Evolutionary conservation across 2,329 filamentous ascomycete genomes (phyloP), one percentile per base, ranked within the genome.

Genomic region (Trichoderma citrinoviride): DNA sequence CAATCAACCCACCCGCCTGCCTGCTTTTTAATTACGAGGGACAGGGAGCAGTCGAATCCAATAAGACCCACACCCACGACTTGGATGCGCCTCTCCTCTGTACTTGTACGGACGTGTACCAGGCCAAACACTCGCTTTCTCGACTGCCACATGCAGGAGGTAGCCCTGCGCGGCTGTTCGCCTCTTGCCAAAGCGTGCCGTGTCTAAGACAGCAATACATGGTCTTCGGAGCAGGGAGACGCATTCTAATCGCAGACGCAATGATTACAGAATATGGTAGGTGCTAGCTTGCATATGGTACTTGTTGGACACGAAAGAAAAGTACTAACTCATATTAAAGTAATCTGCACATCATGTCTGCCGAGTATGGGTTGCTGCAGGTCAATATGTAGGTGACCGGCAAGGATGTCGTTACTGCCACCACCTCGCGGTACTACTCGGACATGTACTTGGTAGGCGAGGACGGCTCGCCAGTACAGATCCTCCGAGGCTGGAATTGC

Each of bases 41-140:
- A 19, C 47, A 41, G 57, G 46, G 46, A 52, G 37, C 37, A 27
- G 23, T 23, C 37, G 19, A 44, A 50, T 58, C 33, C 21, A 53
- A 37, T 37, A 33, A 40, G 54, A 37, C 55, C 63, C 63, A 65
- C 55, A 47, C 47, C 29, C 15, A 61, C 37, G 25, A 50, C 33
- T 61, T 61, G 21, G 23, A 43, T 64, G 52, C 33, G 54, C 7
- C 12, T 57, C 25, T 57, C 23, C 44, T 50, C 21, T 29, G 12
- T 21, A n/a, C n/a, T 12, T 10, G 2, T 14, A 37, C 33, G 33
- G 33, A 37, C 33, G 12, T 52, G 25, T 25, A 61, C 37, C 37
- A 47, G 52, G 47, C 52, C 57, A 44, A 52, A 52, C 27, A 33
- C 56, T 49, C 49, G 47, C 27, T 43, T 44, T 61, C 57, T 29